phyloP scores from a whole-genome alignment of 2,329 filamentous ascomycete species.

The Chrysoporthe deuterocubensis region DNA sequence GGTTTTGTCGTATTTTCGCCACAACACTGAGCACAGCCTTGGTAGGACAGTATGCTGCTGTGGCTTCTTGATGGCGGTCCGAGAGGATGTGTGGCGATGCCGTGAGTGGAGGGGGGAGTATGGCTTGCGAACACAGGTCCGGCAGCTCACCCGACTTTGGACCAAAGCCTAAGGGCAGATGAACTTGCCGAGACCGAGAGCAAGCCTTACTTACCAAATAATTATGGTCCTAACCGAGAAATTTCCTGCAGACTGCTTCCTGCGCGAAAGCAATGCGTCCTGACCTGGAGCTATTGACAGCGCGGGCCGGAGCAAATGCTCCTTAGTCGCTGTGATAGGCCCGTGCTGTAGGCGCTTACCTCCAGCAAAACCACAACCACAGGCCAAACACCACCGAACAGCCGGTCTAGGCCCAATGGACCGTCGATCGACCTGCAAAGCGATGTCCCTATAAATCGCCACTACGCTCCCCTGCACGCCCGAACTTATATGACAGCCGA shows the following conservation, averaged over 20 bases:
- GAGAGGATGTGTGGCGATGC: constrained; percentile 14
- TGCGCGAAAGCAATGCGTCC: constrained; percentile 29
- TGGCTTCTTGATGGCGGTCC: constrained; percentile 13
- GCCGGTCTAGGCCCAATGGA: constrained; percentile 17
- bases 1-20: constrained; percentile 19
- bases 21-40: constrained; percentile 16
- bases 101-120: not conserved
- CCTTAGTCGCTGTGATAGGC: constrained; percentile 38
- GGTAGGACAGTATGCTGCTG: constrained; percentile 3
- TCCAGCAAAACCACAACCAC: constrained; percentile 13
- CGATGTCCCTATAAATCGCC: constrained; percentile 10
- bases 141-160: not conserved
- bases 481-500: not conserved
- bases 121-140: not conserved
- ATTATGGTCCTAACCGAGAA: constrained; percentile 15
- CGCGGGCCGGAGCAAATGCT: constrained; percentile 42
- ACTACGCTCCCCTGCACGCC: not conserved
- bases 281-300: constrained; percentile 28
- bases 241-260: constrained; percentile 35
- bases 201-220: not conserved
- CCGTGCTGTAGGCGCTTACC: constrained; percentile 33
- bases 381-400: not conserved
- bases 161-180: not conserved
- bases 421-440: constrained; percentile 22
- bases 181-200: not conserved